Conservation (phyloP, 495 filamentous ascomycete genomes). For the Neurospora sp. region DNA sequence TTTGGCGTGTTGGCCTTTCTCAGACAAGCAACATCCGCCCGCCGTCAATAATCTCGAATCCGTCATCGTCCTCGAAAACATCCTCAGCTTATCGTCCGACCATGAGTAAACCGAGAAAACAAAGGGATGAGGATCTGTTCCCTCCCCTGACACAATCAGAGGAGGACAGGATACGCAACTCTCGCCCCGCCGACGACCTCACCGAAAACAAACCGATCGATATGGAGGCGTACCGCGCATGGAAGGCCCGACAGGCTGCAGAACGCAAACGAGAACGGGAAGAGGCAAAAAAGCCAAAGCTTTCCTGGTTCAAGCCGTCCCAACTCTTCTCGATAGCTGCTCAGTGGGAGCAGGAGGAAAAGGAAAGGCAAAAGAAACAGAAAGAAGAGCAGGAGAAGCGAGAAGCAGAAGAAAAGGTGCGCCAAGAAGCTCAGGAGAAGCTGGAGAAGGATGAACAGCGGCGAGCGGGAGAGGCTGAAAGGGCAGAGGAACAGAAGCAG, state of each 20-base stretch:
- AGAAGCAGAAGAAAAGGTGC: background rate
- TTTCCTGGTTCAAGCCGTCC: background rate
- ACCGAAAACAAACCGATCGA: background rate
- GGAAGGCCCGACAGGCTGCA: background rate
- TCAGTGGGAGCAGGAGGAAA: background rate
- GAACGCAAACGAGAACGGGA: background rate
- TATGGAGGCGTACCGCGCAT: background rate
- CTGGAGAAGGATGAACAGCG: conserved; percentile 11
- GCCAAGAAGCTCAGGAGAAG: background rate
- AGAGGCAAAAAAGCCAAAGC: background rate
- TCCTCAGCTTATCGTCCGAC: background rate
- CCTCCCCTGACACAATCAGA: background rate
- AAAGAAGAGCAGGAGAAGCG: background rate
- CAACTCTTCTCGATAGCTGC: background rate
- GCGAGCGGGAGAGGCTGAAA: background rate
- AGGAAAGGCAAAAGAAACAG: background rate
- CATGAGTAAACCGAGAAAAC: background rate
- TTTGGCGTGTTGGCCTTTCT: background rate
- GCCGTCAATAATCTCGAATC: background rate
- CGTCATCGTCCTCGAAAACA: background rate
- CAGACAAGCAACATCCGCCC: background rate
- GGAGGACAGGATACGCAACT: background rate
- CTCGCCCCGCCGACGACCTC: background rate
- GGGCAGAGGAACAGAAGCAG: background rate
- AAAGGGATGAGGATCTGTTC: background rate